phyloP scores from a whole-genome alignment of 805 yeast species.

The Zygoascus tannicola region DNA sequence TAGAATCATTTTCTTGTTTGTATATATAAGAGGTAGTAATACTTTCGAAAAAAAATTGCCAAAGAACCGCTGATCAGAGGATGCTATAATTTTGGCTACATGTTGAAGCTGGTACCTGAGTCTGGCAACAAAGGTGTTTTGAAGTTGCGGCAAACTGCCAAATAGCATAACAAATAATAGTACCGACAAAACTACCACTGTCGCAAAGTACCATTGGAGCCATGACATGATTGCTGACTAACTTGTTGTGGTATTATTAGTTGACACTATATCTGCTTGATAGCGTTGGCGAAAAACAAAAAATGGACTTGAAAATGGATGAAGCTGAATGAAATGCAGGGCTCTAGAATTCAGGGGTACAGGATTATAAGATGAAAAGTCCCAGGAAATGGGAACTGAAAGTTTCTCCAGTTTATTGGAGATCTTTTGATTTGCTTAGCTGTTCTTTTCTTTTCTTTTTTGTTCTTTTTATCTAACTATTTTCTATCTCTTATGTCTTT shows the following conservation, averaged over 20 bases:
- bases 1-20: conserved; percentile 3
- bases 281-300: neutral
- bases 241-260: too few species aligned
- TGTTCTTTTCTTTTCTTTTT: too few species aligned
- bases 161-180: conserved; percentile 25
- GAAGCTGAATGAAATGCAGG: too few species aligned
- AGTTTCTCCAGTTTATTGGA: too few species aligned
- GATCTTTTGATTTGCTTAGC: too few species aligned
- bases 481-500: too few species aligned
- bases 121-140: conserved; percentile 18
- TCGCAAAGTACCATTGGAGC: neutral
- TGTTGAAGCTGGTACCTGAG: conserved; percentile 16
- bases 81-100: conserved; percentile 12
- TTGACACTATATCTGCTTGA: too few species aligned
- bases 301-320: too few species aligned
- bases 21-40: neutral
- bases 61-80: conserved; percentile 11
- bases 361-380: too few species aligned
- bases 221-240: neutral
- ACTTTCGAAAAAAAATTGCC: conserved; percentile 13
- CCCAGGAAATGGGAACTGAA: too few species aligned
- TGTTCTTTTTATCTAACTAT: too few species aligned
- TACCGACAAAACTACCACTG: conserved; percentile 17
- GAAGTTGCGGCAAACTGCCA: conserved; percentile 29
- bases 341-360: too few species aligned